Base-by-base conservation (phyloP, 169 alveolate genomes). In the Plasmodium blacklocki region DNA sequence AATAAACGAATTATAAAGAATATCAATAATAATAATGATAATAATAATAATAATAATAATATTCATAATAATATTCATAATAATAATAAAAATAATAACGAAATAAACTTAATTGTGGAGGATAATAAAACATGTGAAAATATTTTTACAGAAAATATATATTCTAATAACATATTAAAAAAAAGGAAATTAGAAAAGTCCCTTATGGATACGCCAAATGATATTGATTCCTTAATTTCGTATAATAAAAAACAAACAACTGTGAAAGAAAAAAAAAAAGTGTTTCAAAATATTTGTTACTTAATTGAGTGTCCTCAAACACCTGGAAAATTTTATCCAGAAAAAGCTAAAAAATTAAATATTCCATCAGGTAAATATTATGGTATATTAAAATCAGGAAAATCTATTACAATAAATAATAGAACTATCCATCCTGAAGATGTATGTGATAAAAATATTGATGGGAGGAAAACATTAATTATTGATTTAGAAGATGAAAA, bases 381-480 rank as follows among this genome's bases (percentile, higher is more conserved):
- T 76, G 97, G 97, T 0, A 94, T 89, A 71, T 94, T 97, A 56
- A 95, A 95, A 88, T 94, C 92, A 58, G 98, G 98, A 23, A 94
- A 95, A 73, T 47, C 93, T 26, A 78, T 97, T 19, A 88, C 93
- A 45, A 74, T 95, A 47, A 93, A 94, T 78, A 96, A 97, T 39
- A 88, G 90, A 62, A 62, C 91, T 29, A 93, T 97, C 32, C 86
- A 91, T 6, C 95, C 97, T 15, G 87, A 88, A 56, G 96, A 97
- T 29, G 98, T 97, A 19, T 95, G 97, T 74, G 97, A 93, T 29
- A 95, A 94, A 29, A 96, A 96, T 19, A 75, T 91, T 11, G 94
- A 88, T 74, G 97, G 97, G 11, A 89, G 73, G 45, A 68, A 78
- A 49, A 19, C 90, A 29, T 67, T 90, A 58, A 68, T 93, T 21